These are phyloP conservation scores for Zangia roseola DNA, from an alignment of 768 basidiomycete genomes.

Conservation along the genomic window DNA sequence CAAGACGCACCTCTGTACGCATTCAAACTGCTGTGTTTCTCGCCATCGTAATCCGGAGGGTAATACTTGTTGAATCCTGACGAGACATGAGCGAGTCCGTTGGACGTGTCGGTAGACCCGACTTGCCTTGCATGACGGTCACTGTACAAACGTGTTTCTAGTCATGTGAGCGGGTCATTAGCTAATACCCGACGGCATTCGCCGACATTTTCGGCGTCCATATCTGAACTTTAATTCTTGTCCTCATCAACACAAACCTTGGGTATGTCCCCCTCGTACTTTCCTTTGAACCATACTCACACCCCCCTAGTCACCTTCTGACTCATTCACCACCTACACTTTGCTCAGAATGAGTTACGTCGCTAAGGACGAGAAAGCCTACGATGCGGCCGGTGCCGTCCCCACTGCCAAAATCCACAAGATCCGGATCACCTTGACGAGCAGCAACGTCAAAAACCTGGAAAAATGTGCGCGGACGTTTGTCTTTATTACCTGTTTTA, in stretches of 20 bases:
- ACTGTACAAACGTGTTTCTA: not conserved
- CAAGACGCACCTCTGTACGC: slow-evolving; percentile 57
- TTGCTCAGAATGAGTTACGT: slow-evolving; percentile 86
- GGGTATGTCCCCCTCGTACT: slow-evolving; percentile 14
- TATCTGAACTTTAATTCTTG: slow-evolving; percentile 34
- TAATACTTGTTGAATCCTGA: slow-evolving; percentile 79
- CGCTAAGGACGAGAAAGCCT: slow-evolving; percentile 98
- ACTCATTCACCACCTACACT: slow-evolving; percentile 47
- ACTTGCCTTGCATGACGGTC: slow-evolving; percentile 43
- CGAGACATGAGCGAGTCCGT: slow-evolving; percentile 5
- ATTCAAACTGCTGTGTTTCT: slow-evolving; percentile 71
- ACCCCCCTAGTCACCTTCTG: slow-evolving; percentile 69
- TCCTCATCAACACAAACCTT: slow-evolving; percentile 31
- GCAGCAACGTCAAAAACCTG: slow-evolving; percentile 95
- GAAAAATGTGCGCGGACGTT: slow-evolving; percentile 82
- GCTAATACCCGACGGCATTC: slow-evolving; percentile 15
- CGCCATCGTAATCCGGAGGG: slow-evolving; percentile 72
- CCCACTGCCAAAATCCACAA: slow-evolving; percentile 95
- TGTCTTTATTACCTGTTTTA: not conserved
- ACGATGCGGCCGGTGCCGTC: slow-evolving; percentile 89
- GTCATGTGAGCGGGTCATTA: slow-evolving; percentile 7
- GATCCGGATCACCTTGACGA: slow-evolving; percentile 98
- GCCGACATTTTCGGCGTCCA: slow-evolving; percentile 9
- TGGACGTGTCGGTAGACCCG: not conserved
- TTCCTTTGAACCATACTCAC: not conserved